These are phyloP conservation scores for Verticillium albo-atrum DNA, from an alignment of 2,329 filamentous ascomycete genomes.

Conservation along the genomic window DNA sequence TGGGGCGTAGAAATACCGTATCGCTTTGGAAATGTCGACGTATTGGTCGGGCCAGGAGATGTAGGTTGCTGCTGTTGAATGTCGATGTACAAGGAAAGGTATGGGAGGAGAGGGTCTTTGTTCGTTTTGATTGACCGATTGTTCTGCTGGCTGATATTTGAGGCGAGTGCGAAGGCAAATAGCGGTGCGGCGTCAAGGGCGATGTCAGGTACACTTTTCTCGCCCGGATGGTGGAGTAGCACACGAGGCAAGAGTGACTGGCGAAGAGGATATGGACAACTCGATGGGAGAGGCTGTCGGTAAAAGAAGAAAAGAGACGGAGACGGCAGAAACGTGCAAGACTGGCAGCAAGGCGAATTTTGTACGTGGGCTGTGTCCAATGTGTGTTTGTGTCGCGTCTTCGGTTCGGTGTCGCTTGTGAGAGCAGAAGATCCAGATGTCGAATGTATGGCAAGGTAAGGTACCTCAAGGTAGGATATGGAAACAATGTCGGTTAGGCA, in stretches of 20 bases:
- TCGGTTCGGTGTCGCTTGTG: background rate
- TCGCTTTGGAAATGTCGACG: background rate
- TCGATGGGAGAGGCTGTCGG: background rate
- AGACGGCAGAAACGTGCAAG: background rate
- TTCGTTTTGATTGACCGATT: background rate
- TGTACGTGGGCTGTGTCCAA: background rate
- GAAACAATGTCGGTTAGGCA: background rate
- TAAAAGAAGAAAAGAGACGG: no score
- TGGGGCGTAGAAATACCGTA: no score
- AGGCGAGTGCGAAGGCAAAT: background rate
- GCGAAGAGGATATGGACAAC: background rate
- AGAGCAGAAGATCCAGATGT: background rate
- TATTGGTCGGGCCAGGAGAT: background rate
- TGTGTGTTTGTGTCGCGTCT: background rate
- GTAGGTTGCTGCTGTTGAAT: background rate
- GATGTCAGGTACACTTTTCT: background rate
- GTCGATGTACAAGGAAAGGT: background rate
- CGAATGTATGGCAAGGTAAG: background rate
- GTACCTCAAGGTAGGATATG: no score
- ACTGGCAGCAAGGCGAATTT: background rate
- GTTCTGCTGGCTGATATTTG: background rate
- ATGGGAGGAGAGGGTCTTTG: background rate
- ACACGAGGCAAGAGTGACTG: background rate
- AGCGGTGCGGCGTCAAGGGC: background rate
- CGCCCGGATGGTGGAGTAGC: background rate